Conservation (phyloP, 345 rosid species). For the Linum tenue region DNA sequence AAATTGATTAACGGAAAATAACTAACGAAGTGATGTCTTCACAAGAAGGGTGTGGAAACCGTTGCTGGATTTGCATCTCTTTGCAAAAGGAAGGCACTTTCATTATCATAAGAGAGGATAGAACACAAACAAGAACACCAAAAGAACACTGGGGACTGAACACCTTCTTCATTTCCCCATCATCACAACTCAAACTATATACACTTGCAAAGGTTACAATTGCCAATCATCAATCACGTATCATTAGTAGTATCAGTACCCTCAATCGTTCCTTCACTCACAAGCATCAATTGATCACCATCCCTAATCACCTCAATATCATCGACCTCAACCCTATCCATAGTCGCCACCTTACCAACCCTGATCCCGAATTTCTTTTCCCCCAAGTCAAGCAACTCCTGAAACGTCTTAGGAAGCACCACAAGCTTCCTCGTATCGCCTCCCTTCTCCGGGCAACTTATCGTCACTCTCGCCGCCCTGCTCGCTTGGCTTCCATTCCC, state of each 20-base stretch:
- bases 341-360: constrained; percentile 37
- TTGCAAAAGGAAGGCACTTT: too few relatives aligned
- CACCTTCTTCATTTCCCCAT: too few relatives aligned
- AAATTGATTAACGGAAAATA: too few relatives aligned
- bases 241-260: not conserved
- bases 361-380: constrained; percentile 44
- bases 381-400: constrained; percentile 56
- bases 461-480: constrained; percentile 38
- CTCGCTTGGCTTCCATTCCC: constrained; percentile 2
- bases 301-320: constrained; percentile 64
- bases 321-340: constrained; percentile 61
- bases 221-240: not conserved
- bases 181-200: not conserved
- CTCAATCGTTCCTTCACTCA: constrained; percentile 9
- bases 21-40: too few relatives aligned
- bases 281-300: constrained; percentile 67
- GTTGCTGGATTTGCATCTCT: too few relatives aligned
- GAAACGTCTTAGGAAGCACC: constrained; percentile 49
- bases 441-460: constrained; percentile 54
- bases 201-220: not conserved
- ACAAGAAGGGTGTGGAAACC: too few relatives aligned
- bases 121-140: too few relatives aligned
- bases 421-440: constrained; percentile 43
- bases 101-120: too few relatives aligned
- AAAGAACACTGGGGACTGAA: too few relatives aligned